Evolutionary conservation across 1,284 basidiomycete species (phyloP).

Genomic region (Cutaneotrichosporon spelunceum): DNA sequence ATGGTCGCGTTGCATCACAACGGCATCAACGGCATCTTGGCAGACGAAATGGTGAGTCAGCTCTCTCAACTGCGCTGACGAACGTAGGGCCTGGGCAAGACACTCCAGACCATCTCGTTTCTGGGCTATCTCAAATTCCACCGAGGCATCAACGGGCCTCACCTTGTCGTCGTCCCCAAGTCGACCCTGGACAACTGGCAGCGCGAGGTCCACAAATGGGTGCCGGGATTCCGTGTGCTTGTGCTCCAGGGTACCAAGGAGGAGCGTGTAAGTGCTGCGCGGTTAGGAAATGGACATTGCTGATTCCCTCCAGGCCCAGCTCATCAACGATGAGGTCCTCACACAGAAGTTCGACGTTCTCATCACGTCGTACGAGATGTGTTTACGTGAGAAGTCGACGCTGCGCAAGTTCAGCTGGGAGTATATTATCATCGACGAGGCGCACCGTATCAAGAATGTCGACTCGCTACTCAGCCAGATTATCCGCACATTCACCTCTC

Average conservation of each 20-base stretch:
- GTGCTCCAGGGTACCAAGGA: slow-evolving; percentile 84
- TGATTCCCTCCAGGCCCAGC: slow-evolving; percentile 51
- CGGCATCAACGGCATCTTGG: slow-evolving; percentile 86
- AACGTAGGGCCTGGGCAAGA: slow-evolving; percentile 89
- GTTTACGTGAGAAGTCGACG: slow-evolving; percentile 85
- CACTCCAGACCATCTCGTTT: slow-evolving; percentile 96
- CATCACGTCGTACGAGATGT: slow-evolving; percentile 97
- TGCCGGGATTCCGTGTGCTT: slow-evolving; percentile 80
- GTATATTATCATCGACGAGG: slow-evolving; percentile 98
- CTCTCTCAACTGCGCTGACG: slow-evolving; percentile 25
- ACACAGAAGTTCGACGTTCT: slow-evolving; percentile 90
- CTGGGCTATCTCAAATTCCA: slow-evolving; percentile 90
- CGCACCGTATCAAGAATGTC: slow-evolving; percentile 98
- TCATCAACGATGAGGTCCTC: slow-evolving; percentile 75
- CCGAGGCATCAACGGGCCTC: slow-evolving; percentile 71
- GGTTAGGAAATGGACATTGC: not conserved
- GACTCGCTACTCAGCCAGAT: slow-evolving; percentile 95
- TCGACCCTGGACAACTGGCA: slow-evolving; percentile 97
- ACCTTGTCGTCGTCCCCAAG: slow-evolving; percentile 95
- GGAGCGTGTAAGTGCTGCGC: slow-evolving; percentile 59
- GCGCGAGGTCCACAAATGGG: slow-evolving; percentile 90
- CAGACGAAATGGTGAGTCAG: slow-evolving; percentile 80
- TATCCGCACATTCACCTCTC: slow-evolving; percentile 83
- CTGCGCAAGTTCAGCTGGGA: slow-evolving; percentile 96
- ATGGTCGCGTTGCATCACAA: slow-evolving; percentile 92